Conservation (phyloP, 257 asterid species). For the Ilex aquifolium region DNA sequence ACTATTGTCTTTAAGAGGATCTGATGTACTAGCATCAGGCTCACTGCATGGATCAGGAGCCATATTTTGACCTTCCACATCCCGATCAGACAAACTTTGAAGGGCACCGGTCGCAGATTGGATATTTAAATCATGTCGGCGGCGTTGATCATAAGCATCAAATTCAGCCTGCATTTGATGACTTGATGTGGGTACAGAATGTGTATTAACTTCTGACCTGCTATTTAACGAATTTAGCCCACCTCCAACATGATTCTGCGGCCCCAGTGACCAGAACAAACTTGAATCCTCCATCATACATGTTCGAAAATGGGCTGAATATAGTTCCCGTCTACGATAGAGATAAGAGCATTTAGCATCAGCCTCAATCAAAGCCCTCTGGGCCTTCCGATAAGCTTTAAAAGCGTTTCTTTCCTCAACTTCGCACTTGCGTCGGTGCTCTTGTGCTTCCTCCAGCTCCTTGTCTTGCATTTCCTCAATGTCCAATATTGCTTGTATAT, state of each 20-base stretch:
- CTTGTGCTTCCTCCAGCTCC: constrained; percentile 46
- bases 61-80: constrained; percentile 13
- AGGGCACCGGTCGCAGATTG: constrained; percentile 15
- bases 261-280: constrained; percentile 20
- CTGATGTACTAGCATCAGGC: constrained; percentile 29
- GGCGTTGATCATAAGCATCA: constrained; percentile 17
- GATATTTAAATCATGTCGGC: constrained; percentile 12
- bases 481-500: constrained; percentile 28
- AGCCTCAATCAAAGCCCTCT: constrained; percentile 43
- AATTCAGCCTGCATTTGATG: constrained; percentile 16
- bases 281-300: constrained; percentile 44
- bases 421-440: constrained; percentile 41
- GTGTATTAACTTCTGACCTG: constrained; percentile 18
- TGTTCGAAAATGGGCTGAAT: constrained; percentile 39
- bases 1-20: constrained; percentile 20
- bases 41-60: constrained; percentile 20
- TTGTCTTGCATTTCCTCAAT: constrained; percentile 41
- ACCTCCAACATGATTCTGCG: constrained; percentile 17
- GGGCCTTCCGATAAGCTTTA: constrained; percentile 39
- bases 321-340: constrained; percentile 37
- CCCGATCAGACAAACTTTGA: constrained; percentile 16
- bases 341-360: constrained; percentile 42
- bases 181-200: constrained; percentile 22
- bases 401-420: constrained; percentile 42
- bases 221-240: constrained; percentile 17